Evolutionary conservation across 2,329 filamentous ascomycete species (phyloP).

Genomic region (Bimuria novae-zelandiae): DNA sequence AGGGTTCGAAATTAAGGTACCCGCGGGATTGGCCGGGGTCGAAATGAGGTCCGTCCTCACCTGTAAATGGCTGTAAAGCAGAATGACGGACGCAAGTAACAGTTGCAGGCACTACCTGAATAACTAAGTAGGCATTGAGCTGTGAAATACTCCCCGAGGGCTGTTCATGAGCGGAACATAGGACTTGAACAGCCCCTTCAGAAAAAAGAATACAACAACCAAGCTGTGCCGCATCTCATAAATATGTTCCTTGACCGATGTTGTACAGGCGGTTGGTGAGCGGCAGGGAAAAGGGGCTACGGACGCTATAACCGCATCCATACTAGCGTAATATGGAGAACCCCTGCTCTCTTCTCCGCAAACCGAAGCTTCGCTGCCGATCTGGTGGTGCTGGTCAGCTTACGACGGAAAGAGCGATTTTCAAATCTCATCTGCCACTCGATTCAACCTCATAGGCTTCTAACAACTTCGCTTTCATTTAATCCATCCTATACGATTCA

Average conservation of each 20-base stretch:
- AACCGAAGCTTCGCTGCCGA: slow-evolving; percentile 6
- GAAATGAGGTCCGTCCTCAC: not conserved
- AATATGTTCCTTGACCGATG: not conserved
- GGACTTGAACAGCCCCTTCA: too few relatives aligned
- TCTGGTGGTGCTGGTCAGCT: not conserved
- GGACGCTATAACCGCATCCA: not conserved
- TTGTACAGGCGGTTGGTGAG: not conserved
- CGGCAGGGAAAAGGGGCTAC: slow-evolving; percentile 2
- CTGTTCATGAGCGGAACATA: too few relatives aligned
- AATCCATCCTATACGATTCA: too few relatives aligned
- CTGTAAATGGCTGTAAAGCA: not conserved
- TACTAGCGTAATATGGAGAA: slow-evolving; percentile 8
- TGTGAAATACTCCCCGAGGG: too few relatives aligned
- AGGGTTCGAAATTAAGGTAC: not conserved
- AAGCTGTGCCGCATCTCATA: not conserved
- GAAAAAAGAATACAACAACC: too few relatives aligned
- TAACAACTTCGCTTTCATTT: too few relatives aligned
- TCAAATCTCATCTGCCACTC: too few relatives aligned
- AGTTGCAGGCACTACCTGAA: too few relatives aligned
- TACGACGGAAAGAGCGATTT: too few relatives aligned
- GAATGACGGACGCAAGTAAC: not conserved
- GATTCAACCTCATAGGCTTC: too few relatives aligned
- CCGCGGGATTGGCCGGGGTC: not conserved
- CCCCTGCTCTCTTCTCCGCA: slow-evolving; percentile 3
- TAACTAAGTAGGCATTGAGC: too few relatives aligned